Evolutionary conservation across 1,284 basidiomycete species (phyloP), one percentile per base, ranked within the genome.

Genomic region (Sutorius eximius): DNA sequence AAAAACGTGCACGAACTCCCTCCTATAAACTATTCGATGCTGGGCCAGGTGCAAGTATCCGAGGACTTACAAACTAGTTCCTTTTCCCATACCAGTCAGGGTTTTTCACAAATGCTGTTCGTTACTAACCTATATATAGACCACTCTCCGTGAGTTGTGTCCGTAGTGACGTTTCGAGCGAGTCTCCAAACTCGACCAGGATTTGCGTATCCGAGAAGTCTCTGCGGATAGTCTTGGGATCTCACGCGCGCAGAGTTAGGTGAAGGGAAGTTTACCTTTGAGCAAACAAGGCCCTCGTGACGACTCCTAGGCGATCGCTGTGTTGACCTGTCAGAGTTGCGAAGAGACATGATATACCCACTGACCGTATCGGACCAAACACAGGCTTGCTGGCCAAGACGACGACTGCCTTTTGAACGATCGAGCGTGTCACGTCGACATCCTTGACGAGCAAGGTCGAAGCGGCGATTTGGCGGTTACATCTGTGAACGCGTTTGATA

Each of bases 331-430:
- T 53, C 49, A 66, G 52, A 61, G 36, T 52, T 41, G 36, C 24
- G 29, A 30, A 41, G 22, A 20, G 29, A 27, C 15, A 51, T 22
- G 8, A 4, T 30, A 12, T 43, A 24, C 11, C 2, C 6, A 63
- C 79, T 32, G 47, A 88, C 87, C 90, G 80, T 72, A 93, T 90
- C 37, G 89, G 89, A 22, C 91, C 92, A 68, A 95, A 96, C 2
- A 95, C 82, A 0, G 93, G 93, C 65, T 92, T 93, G 5, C 87
- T 88, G 3, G 93, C 95, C 34, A 99, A 78, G 2, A 99, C 91
- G 0, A 99, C 93, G 4, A 99, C 91, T 0, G 97, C 96, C 70
- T 99, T 99, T 72, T 99, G 96, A 0, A 99, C 96, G 15, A 90
- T 98, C 29, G 91, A 94, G 18, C 96, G 85, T 7, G 96, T 98